phyloP scores from a whole-genome alignment of 78 protist species.

The Emiliania huxleyi region DNA sequence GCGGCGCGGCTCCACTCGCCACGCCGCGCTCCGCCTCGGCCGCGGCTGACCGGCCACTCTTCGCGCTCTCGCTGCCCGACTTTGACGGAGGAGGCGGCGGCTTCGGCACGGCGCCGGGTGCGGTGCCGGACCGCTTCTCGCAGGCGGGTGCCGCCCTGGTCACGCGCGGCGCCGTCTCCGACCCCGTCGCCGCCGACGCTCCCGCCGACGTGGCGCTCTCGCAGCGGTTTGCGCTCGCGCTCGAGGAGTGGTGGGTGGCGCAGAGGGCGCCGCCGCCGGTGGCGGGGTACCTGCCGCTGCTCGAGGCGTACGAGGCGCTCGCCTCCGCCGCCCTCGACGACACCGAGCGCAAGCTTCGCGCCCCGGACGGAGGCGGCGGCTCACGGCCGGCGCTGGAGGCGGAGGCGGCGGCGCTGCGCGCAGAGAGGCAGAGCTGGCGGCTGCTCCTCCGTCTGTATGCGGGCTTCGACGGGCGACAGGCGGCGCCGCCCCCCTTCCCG shows the following conservation, averaged over 20 bases:
- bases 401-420: neutral
- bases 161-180: too few species aligned
- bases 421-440: neutral
- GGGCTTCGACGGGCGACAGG: too few species aligned
- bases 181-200: too few species aligned
- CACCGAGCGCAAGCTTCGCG: neutral
- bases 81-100: too few species aligned
- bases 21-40: too few species aligned
- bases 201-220: neutral
- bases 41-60: too few species aligned
- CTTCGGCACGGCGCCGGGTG: too few species aligned
- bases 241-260: neutral
- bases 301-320: neutral
- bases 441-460: neutral
- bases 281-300: neutral
- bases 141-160: too few species aligned
- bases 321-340: neutral
- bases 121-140: too few species aligned
- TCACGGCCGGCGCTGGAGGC: neutral
- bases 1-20: too few species aligned
- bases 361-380: neutral
- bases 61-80: too few species aligned
- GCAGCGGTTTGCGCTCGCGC: neutral
- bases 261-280: neutral
- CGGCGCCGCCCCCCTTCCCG: too few species aligned